phyloP scores from a whole-genome alignment of 805 yeast species.

The Wickerhamomyces rabaulensis region DNA sequence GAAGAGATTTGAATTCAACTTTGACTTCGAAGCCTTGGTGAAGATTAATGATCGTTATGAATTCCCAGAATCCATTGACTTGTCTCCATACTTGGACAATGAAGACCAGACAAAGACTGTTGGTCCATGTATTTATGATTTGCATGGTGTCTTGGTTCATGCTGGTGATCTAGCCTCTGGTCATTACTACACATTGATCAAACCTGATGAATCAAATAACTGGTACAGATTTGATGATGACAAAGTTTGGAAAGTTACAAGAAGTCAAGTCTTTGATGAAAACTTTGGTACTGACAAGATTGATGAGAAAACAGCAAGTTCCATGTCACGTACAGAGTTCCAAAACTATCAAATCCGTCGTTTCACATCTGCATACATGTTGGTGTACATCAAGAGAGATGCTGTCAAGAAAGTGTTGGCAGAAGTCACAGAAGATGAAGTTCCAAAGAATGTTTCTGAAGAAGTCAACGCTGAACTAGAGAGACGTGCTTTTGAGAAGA shows the following conservation, averaged over 20 bases:
- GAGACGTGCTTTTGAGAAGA: slow-evolving; percentile 46
- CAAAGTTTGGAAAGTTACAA: slow-evolving; percentile 81
- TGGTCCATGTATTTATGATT: slow-evolving; percentile 70
- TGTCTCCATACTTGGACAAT: slow-evolving; percentile 71
- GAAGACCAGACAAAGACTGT: slow-evolving; percentile 27
- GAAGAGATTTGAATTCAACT: slow-evolving; percentile 92
- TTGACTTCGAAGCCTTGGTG: slow-evolving; percentile 78
- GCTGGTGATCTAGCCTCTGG: slow-evolving; percentile 95
- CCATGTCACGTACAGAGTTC: slow-evolving; percentile 53
- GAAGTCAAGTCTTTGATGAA: slow-evolving; percentile 81
- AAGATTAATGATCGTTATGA: slow-evolving; percentile 92
- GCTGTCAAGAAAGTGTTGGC: slow-evolving; percentile 54
- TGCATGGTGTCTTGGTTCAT: slow-evolving; percentile 94
- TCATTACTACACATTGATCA: slow-evolving; percentile 92
- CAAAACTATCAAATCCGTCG: slow-evolving; percentile 64
- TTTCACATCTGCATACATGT: slow-evolving; percentile 95
- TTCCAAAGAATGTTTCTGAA: slow-evolving; percentile 64
- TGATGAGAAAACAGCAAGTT: slow-evolving; percentile 41
- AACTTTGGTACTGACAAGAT: slow-evolving; percentile 80
- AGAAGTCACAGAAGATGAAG: slow-evolving; percentile 45
- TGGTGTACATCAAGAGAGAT: slow-evolving; percentile 78
- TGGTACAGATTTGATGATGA: slow-evolving; percentile 98
- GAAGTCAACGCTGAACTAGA: slow-evolving; percentile 60
- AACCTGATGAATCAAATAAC: slow-evolving; percentile 59
- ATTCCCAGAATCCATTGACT: slow-evolving; percentile 77